phyloP scores from a whole-genome alignment of 176 grass and related monocot genomes.

The Triticum dicoccoides region DNA sequence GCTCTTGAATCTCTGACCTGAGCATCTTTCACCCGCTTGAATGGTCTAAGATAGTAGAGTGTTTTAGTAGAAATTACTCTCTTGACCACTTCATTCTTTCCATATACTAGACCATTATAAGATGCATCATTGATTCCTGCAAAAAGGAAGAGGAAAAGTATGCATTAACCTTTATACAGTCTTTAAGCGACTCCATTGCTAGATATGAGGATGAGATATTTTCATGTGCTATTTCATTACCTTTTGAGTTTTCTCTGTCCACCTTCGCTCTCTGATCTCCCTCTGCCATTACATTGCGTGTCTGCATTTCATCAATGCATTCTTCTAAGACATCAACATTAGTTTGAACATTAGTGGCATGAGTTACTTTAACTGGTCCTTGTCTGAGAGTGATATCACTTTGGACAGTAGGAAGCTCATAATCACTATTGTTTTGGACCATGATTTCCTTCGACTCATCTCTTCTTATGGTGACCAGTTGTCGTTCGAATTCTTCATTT shows the following conservation, averaged over 20 bases:
- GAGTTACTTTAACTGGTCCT: neutral
- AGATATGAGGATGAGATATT: neutral
- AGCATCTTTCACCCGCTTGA: neutral
- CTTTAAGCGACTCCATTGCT: neutral
- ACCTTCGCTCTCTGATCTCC: neutral
- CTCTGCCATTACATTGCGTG: neutral
- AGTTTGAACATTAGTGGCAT: neutral
- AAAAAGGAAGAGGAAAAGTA: neutral
- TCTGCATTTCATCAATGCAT: neutral
- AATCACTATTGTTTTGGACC: neutral
- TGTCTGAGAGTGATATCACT: neutral
- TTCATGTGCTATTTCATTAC: neutral
- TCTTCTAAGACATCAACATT: neutral
- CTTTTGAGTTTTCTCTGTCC: neutral
- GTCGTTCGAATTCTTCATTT: neutral
- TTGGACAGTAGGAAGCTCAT: constrained; percentile 3
- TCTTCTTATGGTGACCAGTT: neutral
- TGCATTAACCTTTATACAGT: neutral
- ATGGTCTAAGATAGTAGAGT: constrained; percentile 21
- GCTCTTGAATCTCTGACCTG: constrained; percentile 10
- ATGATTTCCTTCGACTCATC: neutral
- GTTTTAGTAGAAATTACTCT: constrained; percentile 9
- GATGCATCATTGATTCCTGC: neutral
- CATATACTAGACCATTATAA: neutral
- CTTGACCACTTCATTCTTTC: neutral